Percentiles rank a stretch among this genome's conserved stretches.
Evolutionary conservation across 257 asterid species (phyloP).

Genomic region (Penstemon eatonii): DNA sequence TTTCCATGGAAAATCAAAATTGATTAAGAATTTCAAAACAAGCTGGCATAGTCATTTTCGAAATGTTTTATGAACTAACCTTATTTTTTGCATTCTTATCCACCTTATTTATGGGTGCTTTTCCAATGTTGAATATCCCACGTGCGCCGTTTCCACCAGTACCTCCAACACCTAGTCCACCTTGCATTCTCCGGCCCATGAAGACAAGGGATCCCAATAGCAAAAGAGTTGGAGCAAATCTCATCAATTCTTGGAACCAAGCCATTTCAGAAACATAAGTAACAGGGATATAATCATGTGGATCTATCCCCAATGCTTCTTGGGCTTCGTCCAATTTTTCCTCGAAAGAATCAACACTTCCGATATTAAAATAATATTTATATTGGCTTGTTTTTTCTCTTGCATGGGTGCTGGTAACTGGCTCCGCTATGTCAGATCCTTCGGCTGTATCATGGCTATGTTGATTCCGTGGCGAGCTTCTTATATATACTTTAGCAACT

Average conservation of each 20-base stretch:
- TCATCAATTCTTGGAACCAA: slow-evolving; percentile 51
- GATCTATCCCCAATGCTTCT: slow-evolving; percentile 67
- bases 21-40: too few species aligned
- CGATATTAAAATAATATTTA: slow-evolving; percentile 56
- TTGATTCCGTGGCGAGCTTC: slow-evolving; percentile 37
- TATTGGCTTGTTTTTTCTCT: slow-evolving; percentile 31
- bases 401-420: neutral
- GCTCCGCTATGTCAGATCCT: neutral
- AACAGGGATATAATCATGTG: slow-evolving; percentile 72
- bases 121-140: slow-evolving; percentile 73
- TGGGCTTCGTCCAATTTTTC: slow-evolving; percentile 88
- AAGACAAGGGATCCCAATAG: slow-evolving; percentile 40
- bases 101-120: slow-evolving; percentile 69
- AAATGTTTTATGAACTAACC: slow-evolving; percentile 38
- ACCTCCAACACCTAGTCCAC: slow-evolving; percentile 68
- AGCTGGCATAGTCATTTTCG: too few species aligned
- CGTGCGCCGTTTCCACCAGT: slow-evolving; percentile 70
- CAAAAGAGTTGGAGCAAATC: slow-evolving; percentile 42
- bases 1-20: too few species aligned
- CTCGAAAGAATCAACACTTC: slow-evolving; percentile 73
- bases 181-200: slow-evolving; percentile 50
- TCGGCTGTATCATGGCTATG: slow-evolving; percentile 3
- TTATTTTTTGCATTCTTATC: slow-evolving; percentile 84
- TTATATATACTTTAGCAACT: slow-evolving; percentile 67
- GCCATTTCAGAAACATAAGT: slow-evolving; percentile 49